phyloP scores from a whole-genome alignment of 1,284 basidiomycete species.

The Tilletiopsis washingtonensis region DNA sequence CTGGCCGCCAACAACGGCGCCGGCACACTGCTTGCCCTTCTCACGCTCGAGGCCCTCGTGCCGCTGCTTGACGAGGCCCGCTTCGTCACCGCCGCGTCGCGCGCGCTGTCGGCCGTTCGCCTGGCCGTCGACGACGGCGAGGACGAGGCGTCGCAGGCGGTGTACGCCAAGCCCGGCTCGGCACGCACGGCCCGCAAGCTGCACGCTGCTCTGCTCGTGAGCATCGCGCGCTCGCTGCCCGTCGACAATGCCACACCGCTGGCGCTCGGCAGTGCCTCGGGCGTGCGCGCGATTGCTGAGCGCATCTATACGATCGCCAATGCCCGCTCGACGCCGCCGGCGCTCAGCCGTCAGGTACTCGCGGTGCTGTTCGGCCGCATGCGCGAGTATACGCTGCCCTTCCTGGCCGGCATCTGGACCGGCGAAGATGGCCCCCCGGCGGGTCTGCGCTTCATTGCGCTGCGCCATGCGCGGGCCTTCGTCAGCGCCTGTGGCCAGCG shows the following conservation, averaged over 20 bases:
- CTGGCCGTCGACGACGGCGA: too few relatives aligned
- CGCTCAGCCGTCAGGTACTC: conserved; percentile 7
- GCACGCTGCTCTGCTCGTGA: background rate
- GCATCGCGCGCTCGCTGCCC: background rate
- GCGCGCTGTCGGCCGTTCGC: too few relatives aligned
- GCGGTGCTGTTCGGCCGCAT: conserved; percentile 59
- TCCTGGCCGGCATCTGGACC: conserved; percentile 70
- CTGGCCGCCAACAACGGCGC: too few relatives aligned
- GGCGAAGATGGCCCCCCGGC: conserved; percentile 3
- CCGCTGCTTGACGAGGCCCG: too few relatives aligned
- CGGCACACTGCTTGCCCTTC: too few relatives aligned
- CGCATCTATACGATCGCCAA: conserved; percentile 19
- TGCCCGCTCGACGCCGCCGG: conserved; percentile 6
- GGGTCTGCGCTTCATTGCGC: conserved; percentile 61
- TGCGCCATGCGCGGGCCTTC: conserved; percentile 64
- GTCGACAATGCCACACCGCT: background rate
- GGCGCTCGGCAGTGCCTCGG: background rate
- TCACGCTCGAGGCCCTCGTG: too few relatives aligned
- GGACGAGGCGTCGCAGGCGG: too few relatives aligned
- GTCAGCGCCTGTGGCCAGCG: conserved; percentile 50
- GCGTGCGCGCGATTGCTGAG: background rate
- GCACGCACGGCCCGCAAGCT: too few relatives aligned
- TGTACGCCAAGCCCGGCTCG: too few relatives aligned
- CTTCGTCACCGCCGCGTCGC: too few relatives aligned
- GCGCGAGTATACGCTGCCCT: conserved; percentile 65